A percentile compares a stretch with the other conserved stretches of the same genome.
Conservation (phyloP, 2,329 filamentous ascomycete genomes). For the Chrysosporium queenslandicum region DNA sequence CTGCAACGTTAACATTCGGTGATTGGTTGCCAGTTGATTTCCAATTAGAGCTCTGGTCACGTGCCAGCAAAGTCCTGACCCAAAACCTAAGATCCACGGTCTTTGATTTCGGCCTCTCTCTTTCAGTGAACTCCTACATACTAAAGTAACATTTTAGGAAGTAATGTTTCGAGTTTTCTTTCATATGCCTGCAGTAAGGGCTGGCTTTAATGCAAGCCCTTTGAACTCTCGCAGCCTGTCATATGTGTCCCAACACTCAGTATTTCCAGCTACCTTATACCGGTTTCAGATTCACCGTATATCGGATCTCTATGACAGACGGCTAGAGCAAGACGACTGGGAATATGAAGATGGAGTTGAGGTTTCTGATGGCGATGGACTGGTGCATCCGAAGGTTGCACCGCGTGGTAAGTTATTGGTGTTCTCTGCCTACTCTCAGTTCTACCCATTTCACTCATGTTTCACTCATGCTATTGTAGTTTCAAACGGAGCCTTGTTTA, state of each 20-base stretch:
- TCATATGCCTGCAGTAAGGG: constrained; percentile 5
- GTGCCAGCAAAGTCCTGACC: too few relatives aligned
- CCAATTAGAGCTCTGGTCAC: too few relatives aligned
- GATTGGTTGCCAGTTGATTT: too few relatives aligned
- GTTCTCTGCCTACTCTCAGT: constrained; percentile 3
- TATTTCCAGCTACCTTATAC: constrained; percentile 14
- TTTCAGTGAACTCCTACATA: background rate
- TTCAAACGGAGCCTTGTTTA: constrained; percentile 18
- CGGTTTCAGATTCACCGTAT: constrained; percentile 11
- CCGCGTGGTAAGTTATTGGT: constrained; percentile 3
- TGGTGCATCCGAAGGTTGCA: constrained; percentile 7
- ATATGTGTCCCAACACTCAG: constrained; percentile 1
- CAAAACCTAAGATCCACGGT: too few relatives aligned
- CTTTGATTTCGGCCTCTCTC: too few relatives aligned
- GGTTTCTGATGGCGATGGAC: constrained; percentile 8
- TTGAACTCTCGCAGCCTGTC: constrained; percentile 11
- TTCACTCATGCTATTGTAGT: constrained; percentile 10
- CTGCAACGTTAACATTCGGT: too few relatives aligned
- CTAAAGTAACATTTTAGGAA: constrained; percentile 2
- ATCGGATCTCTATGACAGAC: constrained; percentile 9
- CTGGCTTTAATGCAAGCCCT: constrained; percentile 1
- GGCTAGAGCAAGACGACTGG: constrained; percentile 10
- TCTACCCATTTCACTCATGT: background rate
- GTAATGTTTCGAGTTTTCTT: constrained; percentile 8
- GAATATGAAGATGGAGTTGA: constrained; percentile 12